These are phyloP conservation scores for Vicia faba DNA, from an alignment of 306 rosid genomes.

Conservation along the genomic window DNA sequence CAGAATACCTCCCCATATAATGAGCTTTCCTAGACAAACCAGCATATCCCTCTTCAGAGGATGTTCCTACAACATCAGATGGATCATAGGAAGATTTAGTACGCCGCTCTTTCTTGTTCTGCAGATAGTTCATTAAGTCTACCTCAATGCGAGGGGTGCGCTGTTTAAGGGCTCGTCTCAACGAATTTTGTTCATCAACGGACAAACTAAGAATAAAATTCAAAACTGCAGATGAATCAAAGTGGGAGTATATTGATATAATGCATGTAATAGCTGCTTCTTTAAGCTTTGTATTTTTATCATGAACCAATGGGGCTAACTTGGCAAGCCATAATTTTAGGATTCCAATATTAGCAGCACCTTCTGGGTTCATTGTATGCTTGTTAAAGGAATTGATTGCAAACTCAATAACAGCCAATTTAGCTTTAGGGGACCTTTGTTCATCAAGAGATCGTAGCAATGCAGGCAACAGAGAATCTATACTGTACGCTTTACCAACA, in stretches of 20 bases:
- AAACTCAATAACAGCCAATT: constrained; percentile 96
- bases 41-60: constrained; percentile 88
- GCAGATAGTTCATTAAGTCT: constrained; percentile 88
- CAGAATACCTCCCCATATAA: constrained; percentile 77
- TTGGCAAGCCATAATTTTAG: constrained; percentile 94
- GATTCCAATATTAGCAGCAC: constrained; percentile 83
- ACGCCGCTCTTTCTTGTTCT: constrained; percentile 93
- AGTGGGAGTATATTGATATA: constrained; percentile 95
- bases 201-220: constrained; percentile 90
- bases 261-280: constrained; percentile 95
- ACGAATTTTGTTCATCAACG: constrained; percentile 91
- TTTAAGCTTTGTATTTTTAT: constrained; percentile 88
- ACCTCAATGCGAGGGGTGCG: constrained; percentile 98
- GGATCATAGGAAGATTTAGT: constrained; percentile 79
- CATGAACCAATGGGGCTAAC: constrained; percentile 84
- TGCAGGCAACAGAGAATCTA: constrained; percentile 93
- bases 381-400: constrained; percentile 81
- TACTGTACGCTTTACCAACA: constrained; percentile 80
- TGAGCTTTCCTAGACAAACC: constrained; percentile 72
- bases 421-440: constrained; percentile 98
- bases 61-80: constrained; percentile 88
- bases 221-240: constrained; percentile 83
- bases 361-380: constrained; percentile 80
- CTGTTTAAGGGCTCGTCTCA: constrained; percentile 97
- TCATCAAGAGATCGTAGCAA: constrained; percentile 95